Evolutionary conservation across 2,329 filamentous ascomycete genomes (phyloP).

Genomic region (Penicillium expansum): DNA sequence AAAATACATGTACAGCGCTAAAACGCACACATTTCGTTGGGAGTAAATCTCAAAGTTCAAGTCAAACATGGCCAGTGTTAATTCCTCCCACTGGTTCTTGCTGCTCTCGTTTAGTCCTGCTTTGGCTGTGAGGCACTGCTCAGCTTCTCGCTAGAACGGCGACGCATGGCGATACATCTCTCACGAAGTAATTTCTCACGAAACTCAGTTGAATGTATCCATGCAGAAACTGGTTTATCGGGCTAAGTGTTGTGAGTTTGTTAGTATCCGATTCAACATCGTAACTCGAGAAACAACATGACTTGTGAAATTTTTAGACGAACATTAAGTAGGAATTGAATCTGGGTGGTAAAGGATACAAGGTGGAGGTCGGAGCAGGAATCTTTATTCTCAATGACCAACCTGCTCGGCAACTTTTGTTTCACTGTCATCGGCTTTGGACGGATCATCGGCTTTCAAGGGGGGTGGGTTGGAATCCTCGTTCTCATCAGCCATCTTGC

Average conservation of each 20-base stretch:
- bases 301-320: not conserved
- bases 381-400: constrained; percentile 25
- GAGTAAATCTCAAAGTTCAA: not conserved
- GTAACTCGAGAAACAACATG: not conserved
- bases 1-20: not conserved
- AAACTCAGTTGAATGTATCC: constrained; percentile 34
- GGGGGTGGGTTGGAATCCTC: constrained; percentile 20
- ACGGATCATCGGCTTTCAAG: not conserved
- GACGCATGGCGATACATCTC: constrained; percentile 37
- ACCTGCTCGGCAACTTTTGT: constrained; percentile 32
- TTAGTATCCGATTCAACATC: not conserved
- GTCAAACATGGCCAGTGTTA: not conserved
- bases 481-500: constrained; percentile 41
- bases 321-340: constrained; percentile 9
- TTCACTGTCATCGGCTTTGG: constrained; percentile 18
- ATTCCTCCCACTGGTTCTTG: not conserved
- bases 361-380: constrained; percentile 3
- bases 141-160: constrained; percentile 24
- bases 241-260: not conserved
- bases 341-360: not conserved
- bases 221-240: constrained; percentile 15
- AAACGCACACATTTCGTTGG: not conserved
- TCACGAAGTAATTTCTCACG: constrained; percentile 40
- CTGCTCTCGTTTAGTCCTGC: not conserved
- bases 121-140: constrained; percentile 15